These are phyloP conservation scores for Dioscorea alata DNA, from an alignment of 106 monocot species.

Conservation along the genomic window DNA sequence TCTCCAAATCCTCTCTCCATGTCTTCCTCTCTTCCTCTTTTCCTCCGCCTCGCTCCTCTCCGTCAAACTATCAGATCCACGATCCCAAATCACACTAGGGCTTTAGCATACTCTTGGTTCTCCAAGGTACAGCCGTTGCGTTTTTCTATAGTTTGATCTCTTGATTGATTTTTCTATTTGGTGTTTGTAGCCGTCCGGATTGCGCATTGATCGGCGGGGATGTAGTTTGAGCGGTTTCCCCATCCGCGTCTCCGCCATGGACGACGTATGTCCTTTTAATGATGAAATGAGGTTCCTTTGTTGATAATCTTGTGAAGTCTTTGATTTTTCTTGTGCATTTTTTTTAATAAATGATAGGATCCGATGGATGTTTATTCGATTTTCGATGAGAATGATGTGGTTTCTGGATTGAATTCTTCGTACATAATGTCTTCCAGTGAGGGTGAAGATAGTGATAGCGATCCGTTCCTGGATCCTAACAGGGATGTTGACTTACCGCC, in stretches of 20 bases:
- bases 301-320: too few relatives aligned
- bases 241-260: neutral
- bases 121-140: too few relatives aligned
- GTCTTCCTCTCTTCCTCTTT: too few relatives aligned
- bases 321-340: neutral
- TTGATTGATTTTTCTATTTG: neutral
- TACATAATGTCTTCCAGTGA: conserved; percentile 28
- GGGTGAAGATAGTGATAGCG: conserved; percentile 43
- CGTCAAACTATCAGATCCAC: too few relatives aligned
- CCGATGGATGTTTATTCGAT: neutral
- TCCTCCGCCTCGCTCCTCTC: too few relatives aligned
- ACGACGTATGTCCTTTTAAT: neutral
- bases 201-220: neutral
- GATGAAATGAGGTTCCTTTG: too few relatives aligned
- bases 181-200: neutral
- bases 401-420: conserved; percentile 1
- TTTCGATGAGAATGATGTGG: conserved; percentile 13
- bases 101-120: too few relatives aligned
- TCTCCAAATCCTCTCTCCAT: too few relatives aligned
- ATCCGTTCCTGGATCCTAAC: conserved; percentile 7
- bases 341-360: too few relatives aligned
- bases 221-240: neutral
- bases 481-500: conserved; percentile 24
- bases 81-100: too few relatives aligned
- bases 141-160: too few relatives aligned